Evolutionary conservation across 768 basidiomycete species (phyloP), one percentile per base, ranked within the genome.

Genomic region (Trichaptum fuscoviolaceum): DNA sequence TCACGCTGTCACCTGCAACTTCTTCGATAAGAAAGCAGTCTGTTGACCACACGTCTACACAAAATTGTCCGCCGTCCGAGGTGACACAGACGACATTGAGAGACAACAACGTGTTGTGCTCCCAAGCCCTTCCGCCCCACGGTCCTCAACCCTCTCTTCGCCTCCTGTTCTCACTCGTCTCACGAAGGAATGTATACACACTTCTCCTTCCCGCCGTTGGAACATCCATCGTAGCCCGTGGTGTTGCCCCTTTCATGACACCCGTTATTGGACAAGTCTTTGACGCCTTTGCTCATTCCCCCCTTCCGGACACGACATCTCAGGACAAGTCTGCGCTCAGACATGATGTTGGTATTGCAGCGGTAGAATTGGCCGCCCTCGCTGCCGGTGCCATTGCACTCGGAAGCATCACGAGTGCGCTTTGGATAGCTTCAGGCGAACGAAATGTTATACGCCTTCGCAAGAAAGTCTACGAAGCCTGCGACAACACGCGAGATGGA

Each of bases 341-440:
- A 1, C 83, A 79, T 58, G 82, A 81, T 25, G 82, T 92, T 64
- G 87, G 88, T 17, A 66, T 85, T 3, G 83, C 85, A 12, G 86
- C 91, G 0, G 65, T 93, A 24, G 79, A 91, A 73, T 85, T 94
- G 10, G 73, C 92, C 8, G 87, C 78, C 9, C 78, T 95, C 1
- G 89, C 87, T 1, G 73, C 85, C 3, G 89, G 85, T 17, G n/a
- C n/a, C n/a, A n/a, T n/a, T n/a, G n/a, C n/a, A n/a, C n/a, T 95
- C 65, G 91, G 90, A 72, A 91, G 90, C 69, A 70, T 90, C 66
- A 92, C 90, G 1, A 87, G 88, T 62, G 82, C 81, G 26, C 76
- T 96, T 12, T 99, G 96, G 96, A 92, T 95, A 61, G 87, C 88
- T 80, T 85, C 89, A 6, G 95, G 93, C 3, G 96, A 98, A 75